Conservation (phyloP, 331 rosid species). For the Rosa hybrid region DNA sequence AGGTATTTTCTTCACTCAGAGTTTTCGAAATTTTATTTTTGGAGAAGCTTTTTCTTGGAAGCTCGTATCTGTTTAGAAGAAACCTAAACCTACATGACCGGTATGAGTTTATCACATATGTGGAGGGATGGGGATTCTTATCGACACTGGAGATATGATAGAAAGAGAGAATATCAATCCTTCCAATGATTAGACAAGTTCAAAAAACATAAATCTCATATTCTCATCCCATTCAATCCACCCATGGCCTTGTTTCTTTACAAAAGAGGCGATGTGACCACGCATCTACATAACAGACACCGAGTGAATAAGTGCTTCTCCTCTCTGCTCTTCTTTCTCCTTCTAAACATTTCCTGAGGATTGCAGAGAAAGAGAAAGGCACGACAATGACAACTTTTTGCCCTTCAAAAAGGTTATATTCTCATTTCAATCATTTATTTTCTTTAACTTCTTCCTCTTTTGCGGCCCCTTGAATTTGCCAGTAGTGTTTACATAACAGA, state of each 20-base stretch:
- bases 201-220: constrained; percentile 11
- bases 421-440: constrained; percentile 5
- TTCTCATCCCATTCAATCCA: constrained; percentile 35
- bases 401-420: constrained; percentile 19
- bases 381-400: constrained; percentile 15
- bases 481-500: background rate
- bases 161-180: constrained; percentile 34
- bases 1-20: background rate
- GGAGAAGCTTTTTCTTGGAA: background rate
- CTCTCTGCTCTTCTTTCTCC: constrained; percentile 9
- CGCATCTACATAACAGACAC: constrained; percentile 33
- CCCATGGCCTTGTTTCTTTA: constrained; percentile 36
- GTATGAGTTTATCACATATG: constrained; percentile 28
- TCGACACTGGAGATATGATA: constrained; percentile 31
- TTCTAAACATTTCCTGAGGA: constrained; percentile 17
- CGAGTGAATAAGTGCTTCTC: constrained; percentile 32
- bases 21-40: background rate
- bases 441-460: background rate
- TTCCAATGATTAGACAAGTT: constrained; percentile 21
- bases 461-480: background rate
- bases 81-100: constrained; percentile 7
- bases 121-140: constrained; percentile 38
- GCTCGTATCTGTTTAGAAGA: constrained; percentile 21
- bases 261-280: constrained; percentile 38
- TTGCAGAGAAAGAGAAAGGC: constrained; percentile 19